phyloP scores from a whole-genome alignment of 2,329 filamentous ascomycete species.

The Epichloe hybrida region DNA sequence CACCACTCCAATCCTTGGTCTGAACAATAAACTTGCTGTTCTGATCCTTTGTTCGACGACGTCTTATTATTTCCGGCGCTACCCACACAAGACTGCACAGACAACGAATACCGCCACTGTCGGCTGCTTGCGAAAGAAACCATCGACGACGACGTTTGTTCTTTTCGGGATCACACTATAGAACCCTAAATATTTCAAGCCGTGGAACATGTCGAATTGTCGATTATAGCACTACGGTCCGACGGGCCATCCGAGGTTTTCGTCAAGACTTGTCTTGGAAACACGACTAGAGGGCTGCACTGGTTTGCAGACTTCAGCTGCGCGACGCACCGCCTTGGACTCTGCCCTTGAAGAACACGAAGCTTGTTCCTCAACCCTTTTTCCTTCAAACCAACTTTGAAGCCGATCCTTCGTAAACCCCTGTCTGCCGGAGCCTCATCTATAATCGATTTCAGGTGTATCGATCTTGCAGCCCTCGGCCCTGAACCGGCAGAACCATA shows the following conservation, averaged over 20 bases:
- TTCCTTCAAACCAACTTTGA: neutral
- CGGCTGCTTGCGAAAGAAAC: neutral
- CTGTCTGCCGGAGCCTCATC: neutral
- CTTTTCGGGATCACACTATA: neutral
- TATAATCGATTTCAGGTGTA: neutral
- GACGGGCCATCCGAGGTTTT: constrained; percentile 19
- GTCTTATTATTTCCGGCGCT: neutral
- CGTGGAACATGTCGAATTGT: constrained; percentile 18
- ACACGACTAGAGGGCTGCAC: constrained; percentile 11
- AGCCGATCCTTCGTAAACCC: neutral
- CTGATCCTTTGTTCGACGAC: neutral
- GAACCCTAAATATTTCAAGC: neutral
- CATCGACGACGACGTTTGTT: neutral
- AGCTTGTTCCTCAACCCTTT: neutral
- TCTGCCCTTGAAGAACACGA: neutral
- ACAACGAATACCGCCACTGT: neutral
- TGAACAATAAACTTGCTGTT: neutral
- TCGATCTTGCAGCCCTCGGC: neutral
- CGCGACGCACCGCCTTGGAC: constrained; percentile 8
- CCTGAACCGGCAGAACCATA: neutral
- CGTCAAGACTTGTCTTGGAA: constrained; percentile 6
- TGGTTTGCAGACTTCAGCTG: constrained; percentile 13
- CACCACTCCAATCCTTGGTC: constrained; percentile 3
- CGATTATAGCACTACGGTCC: constrained; percentile 25
- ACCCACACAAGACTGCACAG: neutral